Evolutionary conservation across 2,329 filamentous ascomycete genomes (phyloP).

Genomic region (Chaetomiaceae sp.): DNA sequence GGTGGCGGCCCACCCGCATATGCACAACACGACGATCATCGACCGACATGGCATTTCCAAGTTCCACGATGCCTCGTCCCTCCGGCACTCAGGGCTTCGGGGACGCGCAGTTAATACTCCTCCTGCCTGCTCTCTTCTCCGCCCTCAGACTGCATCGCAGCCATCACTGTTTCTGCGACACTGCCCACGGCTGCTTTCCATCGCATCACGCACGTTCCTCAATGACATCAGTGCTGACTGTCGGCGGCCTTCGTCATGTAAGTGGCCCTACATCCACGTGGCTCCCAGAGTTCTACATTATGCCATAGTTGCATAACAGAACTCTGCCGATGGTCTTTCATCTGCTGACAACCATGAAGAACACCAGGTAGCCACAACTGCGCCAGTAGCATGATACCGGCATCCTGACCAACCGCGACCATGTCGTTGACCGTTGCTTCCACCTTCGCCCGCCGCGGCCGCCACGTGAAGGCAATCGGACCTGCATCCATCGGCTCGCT

Average conservation of each 20-base stretch:
- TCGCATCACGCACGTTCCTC: neutral
- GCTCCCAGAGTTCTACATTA: neutral
- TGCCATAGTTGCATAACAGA: neutral
- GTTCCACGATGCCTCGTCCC: constrained; percentile 4
- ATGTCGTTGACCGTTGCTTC: constrained; percentile 35
- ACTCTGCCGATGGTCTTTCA: neutral
- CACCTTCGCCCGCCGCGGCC: constrained; percentile 29
- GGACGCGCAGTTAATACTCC: neutral
- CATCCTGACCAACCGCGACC: constrained; percentile 1
- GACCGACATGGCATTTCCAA: constrained; percentile 1
- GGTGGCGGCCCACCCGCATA: neutral
- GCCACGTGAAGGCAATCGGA: constrained; percentile 24
- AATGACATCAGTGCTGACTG: constrained; percentile 15
- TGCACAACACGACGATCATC: constrained; percentile 10
- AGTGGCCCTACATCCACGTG: constrained; percentile 9
- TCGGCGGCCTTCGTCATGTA: constrained; percentile 15
- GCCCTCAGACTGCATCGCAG: neutral
- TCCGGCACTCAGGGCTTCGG: neutral
- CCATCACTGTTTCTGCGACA: neutral
- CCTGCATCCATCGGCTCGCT: constrained; percentile 7
- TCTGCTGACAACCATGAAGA: constrained; percentile 10
- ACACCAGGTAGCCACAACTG: constrained; percentile 14
- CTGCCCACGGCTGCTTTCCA: neutral
- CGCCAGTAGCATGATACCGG: constrained; percentile 17
- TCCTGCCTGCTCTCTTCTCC: neutral